These are phyloP conservation scores for Epichloe coenophiala DNA, from an alignment of 2,329 filamentous ascomycete species.

Conservation along the genomic window DNA sequence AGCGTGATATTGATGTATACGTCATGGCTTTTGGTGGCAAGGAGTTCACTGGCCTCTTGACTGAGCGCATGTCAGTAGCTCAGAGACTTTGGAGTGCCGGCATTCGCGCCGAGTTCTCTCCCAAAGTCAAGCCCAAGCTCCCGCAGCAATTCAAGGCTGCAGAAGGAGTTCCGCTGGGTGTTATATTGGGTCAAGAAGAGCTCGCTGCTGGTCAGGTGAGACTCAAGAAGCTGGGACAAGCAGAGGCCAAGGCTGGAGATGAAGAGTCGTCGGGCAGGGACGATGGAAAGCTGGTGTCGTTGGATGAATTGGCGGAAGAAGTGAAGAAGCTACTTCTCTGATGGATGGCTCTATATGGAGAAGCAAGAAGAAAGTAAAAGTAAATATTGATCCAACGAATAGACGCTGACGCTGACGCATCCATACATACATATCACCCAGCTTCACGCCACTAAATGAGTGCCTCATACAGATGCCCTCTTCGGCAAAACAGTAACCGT, in stretches of 20 bases:
- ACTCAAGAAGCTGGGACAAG: constrained; percentile 65
- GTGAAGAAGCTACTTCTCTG: constrained; percentile 30
- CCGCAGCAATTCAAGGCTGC: constrained; percentile 85
- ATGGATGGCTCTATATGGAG: background rate
- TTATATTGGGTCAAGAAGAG: constrained; percentile 89
- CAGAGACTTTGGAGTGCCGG: constrained; percentile 72
- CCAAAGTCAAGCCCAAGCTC: constrained; percentile 84
- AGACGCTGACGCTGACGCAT: background rate
- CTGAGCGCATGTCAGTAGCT: constrained; percentile 72
- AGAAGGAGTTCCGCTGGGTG: constrained; percentile 72
- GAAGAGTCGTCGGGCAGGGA: constrained; percentile 87
- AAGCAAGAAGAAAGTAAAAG: background rate
- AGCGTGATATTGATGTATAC: constrained; percentile 61
- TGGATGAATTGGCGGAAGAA: constrained; percentile 48
- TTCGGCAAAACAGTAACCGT: too few species aligned
- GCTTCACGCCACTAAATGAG: background rate
- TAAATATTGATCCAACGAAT: background rate
- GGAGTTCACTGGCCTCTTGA: constrained; percentile 65
- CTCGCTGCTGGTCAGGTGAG: constrained; percentile 70
- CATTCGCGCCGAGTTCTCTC: constrained; percentile 70
- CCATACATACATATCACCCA: background rate
- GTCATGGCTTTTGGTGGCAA: constrained; percentile 93
- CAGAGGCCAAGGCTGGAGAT: constrained; percentile 55
- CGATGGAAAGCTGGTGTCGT: constrained; percentile 54
- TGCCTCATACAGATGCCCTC: too few species aligned